Percentiles rank a stretch among this genome's conserved stretches.
Evolutionary conservation across 2,329 filamentous ascomycete genomes (phyloP).

Genomic region (Furcasterigmium sp.): DNA sequence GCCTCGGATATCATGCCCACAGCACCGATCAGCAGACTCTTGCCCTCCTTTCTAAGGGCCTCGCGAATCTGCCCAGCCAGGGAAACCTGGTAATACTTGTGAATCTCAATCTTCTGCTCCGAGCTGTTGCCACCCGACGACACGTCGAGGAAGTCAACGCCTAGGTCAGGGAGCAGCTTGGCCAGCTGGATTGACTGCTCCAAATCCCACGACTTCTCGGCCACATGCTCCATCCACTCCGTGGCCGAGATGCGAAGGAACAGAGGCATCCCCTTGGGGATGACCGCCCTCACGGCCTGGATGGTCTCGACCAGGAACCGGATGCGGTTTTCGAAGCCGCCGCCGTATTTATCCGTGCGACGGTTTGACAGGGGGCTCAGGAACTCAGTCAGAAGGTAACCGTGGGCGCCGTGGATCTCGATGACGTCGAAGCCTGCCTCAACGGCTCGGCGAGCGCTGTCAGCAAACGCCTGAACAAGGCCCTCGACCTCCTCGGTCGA

Average conservation of each 20-base stretch:
- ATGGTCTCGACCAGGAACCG: constrained; percentile 54
- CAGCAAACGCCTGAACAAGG: constrained; percentile 58
- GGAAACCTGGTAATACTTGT: constrained; percentile 67
- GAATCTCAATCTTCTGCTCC: constrained; percentile 53
- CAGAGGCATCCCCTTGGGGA: constrained; percentile 50
- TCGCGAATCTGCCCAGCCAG: constrained; percentile 69
- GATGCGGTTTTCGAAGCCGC: constrained; percentile 60
- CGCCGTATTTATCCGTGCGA: constrained; percentile 61
- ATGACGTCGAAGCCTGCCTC: constrained; percentile 71
- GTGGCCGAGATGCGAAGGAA: constrained; percentile 56
- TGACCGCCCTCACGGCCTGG: constrained; percentile 41
- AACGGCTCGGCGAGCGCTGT: constrained; percentile 54
- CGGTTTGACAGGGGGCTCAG: constrained; percentile 53
- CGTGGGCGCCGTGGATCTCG: constrained; percentile 62
- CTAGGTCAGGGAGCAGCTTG: constrained; percentile 61
- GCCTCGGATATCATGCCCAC: constrained; percentile 71
- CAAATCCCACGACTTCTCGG: constrained; percentile 57
- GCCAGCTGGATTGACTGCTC: constrained; percentile 64
- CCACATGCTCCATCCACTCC: constrained; percentile 52
- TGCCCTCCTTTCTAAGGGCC: constrained; percentile 45
- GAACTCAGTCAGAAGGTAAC: constrained; percentile 64
- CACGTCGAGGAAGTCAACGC: constrained; percentile 80
- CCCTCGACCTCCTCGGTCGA: constrained; percentile 57
- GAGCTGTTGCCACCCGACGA: constrained; percentile 68
- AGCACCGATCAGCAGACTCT: constrained; percentile 59